A percentile compares a stretch with the other conserved stretches of the same genome.
Evolutionary conservation across 1,139 yeast genomes (phyloP).

Genomic region (Yamadazyma spencermartinsiae): DNA sequence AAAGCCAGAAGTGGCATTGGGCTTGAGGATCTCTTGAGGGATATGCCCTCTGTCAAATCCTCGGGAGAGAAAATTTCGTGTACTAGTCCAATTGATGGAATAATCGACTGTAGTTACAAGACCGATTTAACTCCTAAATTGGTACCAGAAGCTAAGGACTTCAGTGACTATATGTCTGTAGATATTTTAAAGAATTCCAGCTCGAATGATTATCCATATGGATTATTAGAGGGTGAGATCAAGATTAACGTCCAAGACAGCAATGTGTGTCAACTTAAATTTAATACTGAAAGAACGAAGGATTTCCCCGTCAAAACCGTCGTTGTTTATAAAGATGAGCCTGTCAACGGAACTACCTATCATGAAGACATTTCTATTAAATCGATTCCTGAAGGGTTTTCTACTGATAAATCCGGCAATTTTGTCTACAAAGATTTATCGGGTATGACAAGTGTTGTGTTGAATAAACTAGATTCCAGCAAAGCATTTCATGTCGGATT

Average conservation of each 20-base stretch:
- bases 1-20: conserved; percentile 53
- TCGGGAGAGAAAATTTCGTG: conserved; percentile 34
- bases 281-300: conserved; percentile 33
- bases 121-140: conserved; percentile 54
- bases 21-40: conserved; percentile 41
- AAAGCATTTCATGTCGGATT: conserved; percentile 60
- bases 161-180: conserved; percentile 47
- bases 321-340: conserved; percentile 44
- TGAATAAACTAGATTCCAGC: conserved; percentile 68
- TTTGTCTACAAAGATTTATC: conserved; percentile 50
- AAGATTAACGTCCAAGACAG: conserved; percentile 58
- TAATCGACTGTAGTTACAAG: conserved; percentile 53
- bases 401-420: conserved; percentile 51
- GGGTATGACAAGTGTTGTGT: conserved; percentile 63
- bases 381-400: conserved; percentile 51
- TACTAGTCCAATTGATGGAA: conserved; percentile 39
- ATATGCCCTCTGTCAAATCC: conserved; percentile 63
- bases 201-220: conserved; percentile 52
- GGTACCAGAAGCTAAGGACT: conserved; percentile 37
- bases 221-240: conserved; percentile 66
- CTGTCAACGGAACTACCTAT: conserved; percentile 10
- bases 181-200: conserved; percentile 53
- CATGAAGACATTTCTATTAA: conserved; percentile 7
- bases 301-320: conserved; percentile 61
- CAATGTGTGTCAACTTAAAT: conserved; percentile 61